Conservation (phyloP, 306 rosid genomes). For the Sesbania bispinosa region DNA sequence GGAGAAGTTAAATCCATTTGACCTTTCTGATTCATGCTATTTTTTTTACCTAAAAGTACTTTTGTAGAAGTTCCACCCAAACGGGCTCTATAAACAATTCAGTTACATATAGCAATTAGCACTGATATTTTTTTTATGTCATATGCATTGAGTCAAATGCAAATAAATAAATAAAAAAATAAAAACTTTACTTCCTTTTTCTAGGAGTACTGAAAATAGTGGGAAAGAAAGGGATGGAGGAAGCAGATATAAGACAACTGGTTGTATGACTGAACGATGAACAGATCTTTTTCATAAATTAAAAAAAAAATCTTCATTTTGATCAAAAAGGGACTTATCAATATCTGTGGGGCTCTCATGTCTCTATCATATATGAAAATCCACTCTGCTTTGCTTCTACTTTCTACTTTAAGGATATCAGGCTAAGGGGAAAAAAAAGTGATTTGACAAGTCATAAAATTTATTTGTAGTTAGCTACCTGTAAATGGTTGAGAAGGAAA, state of each 20-base stretch:
- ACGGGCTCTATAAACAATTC: not conserved
- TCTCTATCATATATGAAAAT: constrained; percentile 27
- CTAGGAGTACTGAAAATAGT: too few relatives aligned
- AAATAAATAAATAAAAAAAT: too few relatives aligned
- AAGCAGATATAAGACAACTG: not conserved
- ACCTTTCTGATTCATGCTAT: too few relatives aligned
- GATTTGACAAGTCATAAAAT: constrained; percentile 26
- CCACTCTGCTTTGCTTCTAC: constrained; percentile 27
- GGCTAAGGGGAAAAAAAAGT: constrained; percentile 17
- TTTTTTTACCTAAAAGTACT: too few relatives aligned
- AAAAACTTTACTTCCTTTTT: too few relatives aligned
- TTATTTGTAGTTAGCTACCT: constrained; percentile 53
- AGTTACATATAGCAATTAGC: not conserved
- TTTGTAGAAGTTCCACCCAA: too few relatives aligned
- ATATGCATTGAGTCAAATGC: too few relatives aligned
- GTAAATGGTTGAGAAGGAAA: constrained; percentile 62
- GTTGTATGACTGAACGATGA: constrained; percentile 15
- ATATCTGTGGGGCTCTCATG: constrained; percentile 25
- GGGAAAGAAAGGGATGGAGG: not conserved
- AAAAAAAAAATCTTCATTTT: not conserved
- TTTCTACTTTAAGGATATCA: constrained; percentile 25
- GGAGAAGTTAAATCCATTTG: too few relatives aligned
- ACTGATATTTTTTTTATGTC: not conserved
- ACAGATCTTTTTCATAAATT: not conserved
- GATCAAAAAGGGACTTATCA: constrained; percentile 30